Conservation (phyloP, 371 early-diverging fungal species). For the Mortierella sp. region DNA sequence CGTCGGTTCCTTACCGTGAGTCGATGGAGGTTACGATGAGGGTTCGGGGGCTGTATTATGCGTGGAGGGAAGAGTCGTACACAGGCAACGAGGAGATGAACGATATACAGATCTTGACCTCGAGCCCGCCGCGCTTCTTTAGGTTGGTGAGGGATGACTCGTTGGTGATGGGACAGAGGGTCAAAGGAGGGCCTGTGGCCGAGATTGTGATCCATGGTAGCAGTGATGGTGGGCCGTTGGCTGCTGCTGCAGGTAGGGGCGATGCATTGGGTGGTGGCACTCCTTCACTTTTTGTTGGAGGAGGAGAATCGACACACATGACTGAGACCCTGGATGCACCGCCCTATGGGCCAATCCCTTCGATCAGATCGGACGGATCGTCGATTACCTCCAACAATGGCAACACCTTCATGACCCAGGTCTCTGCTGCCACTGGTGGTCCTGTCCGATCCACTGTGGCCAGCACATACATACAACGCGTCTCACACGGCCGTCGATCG, state of each 20-base stretch:
- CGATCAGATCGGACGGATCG: conserved; percentile 6
- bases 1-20: conserved; percentile 12
- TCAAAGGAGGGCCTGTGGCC: conserved; percentile 34
- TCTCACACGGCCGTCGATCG: conserved; percentile 15
- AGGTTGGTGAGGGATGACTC: conserved; percentile 29
- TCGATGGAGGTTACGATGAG: conserved; percentile 43
- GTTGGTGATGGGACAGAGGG: conserved; percentile 25
- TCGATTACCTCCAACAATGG: conserved; percentile 29
- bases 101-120: background rate
- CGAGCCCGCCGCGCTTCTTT: conserved; percentile 17
- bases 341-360: background rate
- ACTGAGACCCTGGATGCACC: background rate
- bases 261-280: background rate
- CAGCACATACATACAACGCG: conserved; percentile 20
- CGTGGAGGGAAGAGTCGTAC: conserved; percentile 35
- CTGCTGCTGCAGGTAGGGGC: background rate
- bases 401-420: conserved; percentile 35
- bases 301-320: background rate
- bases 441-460: conserved; percentile 30
- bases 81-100: background rate
- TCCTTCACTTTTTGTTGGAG: background rate
- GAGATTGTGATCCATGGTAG: conserved; percentile 30
- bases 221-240: background rate
- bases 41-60: conserved; percentile 37
- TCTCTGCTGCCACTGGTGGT: conserved; percentile 26